These are phyloP conservation scores for Apiospora koreana DNA, from an alignment of 2,329 filamentous ascomycete genomes.

Conservation along the genomic window DNA sequence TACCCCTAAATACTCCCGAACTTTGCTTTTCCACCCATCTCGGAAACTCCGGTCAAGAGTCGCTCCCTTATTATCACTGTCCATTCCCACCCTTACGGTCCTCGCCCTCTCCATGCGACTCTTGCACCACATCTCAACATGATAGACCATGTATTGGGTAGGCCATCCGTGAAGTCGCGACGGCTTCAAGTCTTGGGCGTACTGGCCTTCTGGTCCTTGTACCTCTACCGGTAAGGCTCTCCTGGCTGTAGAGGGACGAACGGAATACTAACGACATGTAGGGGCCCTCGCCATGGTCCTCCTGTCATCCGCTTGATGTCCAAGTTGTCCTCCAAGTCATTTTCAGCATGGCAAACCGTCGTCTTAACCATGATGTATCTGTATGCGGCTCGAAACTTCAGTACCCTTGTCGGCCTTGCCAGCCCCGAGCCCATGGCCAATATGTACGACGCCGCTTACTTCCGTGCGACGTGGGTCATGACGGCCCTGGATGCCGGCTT, in stretches of 20 bases:
- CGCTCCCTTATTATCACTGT: not conserved
- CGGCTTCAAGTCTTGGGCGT: slow-evolving; percentile 92
- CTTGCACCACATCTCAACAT: slow-evolving; percentile 33
- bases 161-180: slow-evolving; percentile 87
- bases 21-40: not conserved
- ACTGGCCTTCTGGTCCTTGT: slow-evolving; percentile 86
- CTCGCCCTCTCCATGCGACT: not conserved
- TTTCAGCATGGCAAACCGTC: slow-evolving; percentile 89
- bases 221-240: slow-evolving; percentile 66
- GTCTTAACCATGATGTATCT: slow-evolving; percentile 87
- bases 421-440: slow-evolving; percentile 92
- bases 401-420: slow-evolving; percentile 86
- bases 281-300: slow-evolving; percentile 88
- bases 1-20: not conserved
- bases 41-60: not conserved
- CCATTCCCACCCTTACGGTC: not conserved
- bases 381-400: slow-evolving; percentile 90
- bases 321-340: slow-evolving; percentile 63
- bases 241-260: not conserved
- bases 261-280: slow-evolving; percentile 21
- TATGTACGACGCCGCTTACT: slow-evolving; percentile 90
- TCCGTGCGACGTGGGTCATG: slow-evolving; percentile 93
- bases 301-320: slow-evolving; percentile 73
- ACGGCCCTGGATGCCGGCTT: slow-evolving; percentile 95
- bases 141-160: slow-evolving; percentile 88